Evolutionary conservation across 2,329 filamentous ascomycete species (phyloP), one percentile per base, ranked within the genome.

Genomic region (Monosporascus ibericus): DNA sequence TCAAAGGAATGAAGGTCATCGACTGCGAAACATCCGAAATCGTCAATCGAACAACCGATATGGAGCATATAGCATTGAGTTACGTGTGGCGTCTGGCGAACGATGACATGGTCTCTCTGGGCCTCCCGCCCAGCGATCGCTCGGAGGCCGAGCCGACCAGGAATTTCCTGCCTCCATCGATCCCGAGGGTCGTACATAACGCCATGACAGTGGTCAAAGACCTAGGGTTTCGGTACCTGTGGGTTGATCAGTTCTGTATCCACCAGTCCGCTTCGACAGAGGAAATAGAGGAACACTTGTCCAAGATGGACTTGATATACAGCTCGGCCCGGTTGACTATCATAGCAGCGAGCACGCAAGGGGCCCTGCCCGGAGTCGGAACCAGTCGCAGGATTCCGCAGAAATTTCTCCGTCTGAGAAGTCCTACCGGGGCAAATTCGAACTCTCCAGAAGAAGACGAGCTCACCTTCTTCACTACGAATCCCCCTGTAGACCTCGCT

Each of bases 241-340:
- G 52, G 50, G 50, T 52, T 15, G 52, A 54, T 20, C 49, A 49
- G 22, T 49, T 46, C 22, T 54, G 52, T 8, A 54, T 54, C 30
- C 50, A 54, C 18, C 52, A 54, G 20, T 22, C 44, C 3, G 48
- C 46, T 8, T 2, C 3, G 5, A 25, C 5, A 6, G 18, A 20
- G 14, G 46, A 49, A 8, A 17, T 49, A 3, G 25, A 8, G 4
- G 25, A 55, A 3, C 47, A 50, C 11, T 17, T 55, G 11, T 52
- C 50, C 11, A 49, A 50, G 24, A 55, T 55, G 53, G 50, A 55
- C 34, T 44, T 50, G 27, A 27, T 55, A 14, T 55, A 52, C 39
- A 37, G 36, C 24, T 40, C 27, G 11, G 53, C 53, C 14, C 3
- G 20, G 11, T 3, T 50, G 5, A 52, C 53, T 2, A 50, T 55